Conservation (phyloP, 345 rosid genomes). For the Pistacia integerrima region DNA sequence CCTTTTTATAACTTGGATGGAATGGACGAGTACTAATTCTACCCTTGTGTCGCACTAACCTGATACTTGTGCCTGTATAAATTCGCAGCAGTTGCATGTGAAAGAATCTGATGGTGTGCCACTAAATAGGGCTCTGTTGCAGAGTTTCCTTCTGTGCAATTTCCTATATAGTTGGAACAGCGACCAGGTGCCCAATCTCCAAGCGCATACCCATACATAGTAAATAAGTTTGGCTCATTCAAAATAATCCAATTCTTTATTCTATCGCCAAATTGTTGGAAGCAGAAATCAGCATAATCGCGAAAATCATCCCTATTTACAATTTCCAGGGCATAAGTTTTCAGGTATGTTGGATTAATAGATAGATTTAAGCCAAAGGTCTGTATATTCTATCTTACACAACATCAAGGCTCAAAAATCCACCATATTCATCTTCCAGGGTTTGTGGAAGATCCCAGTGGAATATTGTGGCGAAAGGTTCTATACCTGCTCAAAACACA, state of each 20-base stretch:
- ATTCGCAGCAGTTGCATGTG: slow-evolving; percentile 32
- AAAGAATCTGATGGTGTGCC: slow-evolving; percentile 38
- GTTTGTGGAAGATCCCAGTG: slow-evolving; percentile 67
- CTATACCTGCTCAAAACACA: slow-evolving; percentile 23
- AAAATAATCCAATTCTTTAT: slow-evolving; percentile 35
- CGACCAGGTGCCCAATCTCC: slow-evolving; percentile 43
- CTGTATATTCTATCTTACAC: slow-evolving; percentile 31
- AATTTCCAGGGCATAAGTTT: no score
- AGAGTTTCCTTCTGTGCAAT: slow-evolving; percentile 40
- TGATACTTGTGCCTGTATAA: slow-evolving; percentile 29
- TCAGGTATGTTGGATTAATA: background rate
- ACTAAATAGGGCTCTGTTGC: slow-evolving; percentile 44
- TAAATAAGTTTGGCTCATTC: slow-evolving; percentile 28
- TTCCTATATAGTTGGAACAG: slow-evolving; percentile 40
- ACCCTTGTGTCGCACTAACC: slow-evolving; percentile 13
- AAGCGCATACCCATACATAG: slow-evolving; percentile 17
- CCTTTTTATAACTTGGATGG: background rate
- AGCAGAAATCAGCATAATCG: slow-evolving; percentile 31
- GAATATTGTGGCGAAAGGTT: background rate
- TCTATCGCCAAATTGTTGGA: slow-evolving; percentile 33
- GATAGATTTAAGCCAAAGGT: background rate
- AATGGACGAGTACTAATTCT: background rate
- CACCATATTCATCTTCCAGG: slow-evolving; percentile 57
- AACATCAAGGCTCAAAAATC: slow-evolving; percentile 44
- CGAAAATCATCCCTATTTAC: slow-evolving; percentile 25